Percentiles rank a stretch among this genome's conserved stretches.
Evolutionary conservation across 2,329 filamentous ascomycete species (phyloP).

Genomic region (Sarocladiaceae sp.): DNA sequence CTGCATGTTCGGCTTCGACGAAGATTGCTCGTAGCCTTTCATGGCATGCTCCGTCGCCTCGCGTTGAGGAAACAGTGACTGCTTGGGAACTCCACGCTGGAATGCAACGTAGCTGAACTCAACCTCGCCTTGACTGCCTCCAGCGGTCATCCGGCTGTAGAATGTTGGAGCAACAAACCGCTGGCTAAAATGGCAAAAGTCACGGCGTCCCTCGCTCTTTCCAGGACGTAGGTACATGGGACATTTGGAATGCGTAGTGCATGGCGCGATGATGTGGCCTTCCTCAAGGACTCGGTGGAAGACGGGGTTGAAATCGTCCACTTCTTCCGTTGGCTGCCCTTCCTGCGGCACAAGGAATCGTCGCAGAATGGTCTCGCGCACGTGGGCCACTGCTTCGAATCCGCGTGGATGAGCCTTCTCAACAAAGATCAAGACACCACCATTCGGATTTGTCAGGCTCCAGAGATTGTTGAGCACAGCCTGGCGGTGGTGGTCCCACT

Average conservation of each 20-base stretch:
- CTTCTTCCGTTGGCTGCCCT: constrained; percentile 25
- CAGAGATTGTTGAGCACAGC: constrained; percentile 82
- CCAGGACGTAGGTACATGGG: constrained; percentile 80
- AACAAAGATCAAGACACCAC: constrained; percentile 78
- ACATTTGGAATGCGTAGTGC: constrained; percentile 82
- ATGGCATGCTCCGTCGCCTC: constrained; percentile 62
- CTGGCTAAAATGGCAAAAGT: constrained; percentile 88
- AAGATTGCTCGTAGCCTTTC: constrained; percentile 54
- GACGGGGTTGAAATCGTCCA: constrained; percentile 34
- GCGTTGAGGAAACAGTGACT: constrained; percentile 21
- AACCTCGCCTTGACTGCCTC: constrained; percentile 82
- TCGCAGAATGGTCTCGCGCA: constrained; percentile 70
- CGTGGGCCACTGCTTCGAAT: constrained; percentile 85
- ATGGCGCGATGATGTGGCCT: constrained; percentile 65
- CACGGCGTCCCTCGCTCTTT: constrained; percentile 66
- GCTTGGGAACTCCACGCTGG: constrained; percentile 58
- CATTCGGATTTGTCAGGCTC: constrained; percentile 75
- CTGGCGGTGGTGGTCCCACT: constrained; percentile 71
- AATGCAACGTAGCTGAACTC: constrained; percentile 86
- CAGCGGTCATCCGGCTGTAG: constrained; percentile 66
- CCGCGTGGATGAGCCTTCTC: constrained; percentile 90
- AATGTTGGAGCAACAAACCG: constrained; percentile 80
- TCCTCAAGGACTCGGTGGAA: constrained; percentile 42
- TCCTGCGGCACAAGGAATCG: constrained; percentile 57
- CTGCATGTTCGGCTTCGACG: constrained; percentile 48